phyloP scores from a whole-genome alignment of 768 basidiomycete genomes.

The Psilocybe azurescens region DNA sequence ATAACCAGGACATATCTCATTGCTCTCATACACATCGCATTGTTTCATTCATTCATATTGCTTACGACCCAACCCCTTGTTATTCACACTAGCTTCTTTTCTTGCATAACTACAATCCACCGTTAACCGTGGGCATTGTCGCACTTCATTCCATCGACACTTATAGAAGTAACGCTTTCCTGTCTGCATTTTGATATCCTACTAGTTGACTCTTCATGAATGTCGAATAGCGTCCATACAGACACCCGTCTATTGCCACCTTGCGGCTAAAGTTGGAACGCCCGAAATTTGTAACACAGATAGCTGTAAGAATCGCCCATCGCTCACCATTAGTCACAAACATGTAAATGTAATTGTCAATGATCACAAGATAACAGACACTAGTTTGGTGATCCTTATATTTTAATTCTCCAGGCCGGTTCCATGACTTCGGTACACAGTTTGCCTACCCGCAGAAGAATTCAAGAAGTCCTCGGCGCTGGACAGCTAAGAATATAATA shows the following conservation, averaged over 20 bases:
- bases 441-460: not conserved
- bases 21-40: slow-evolving; percentile 7
- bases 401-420: slow-evolving; percentile 1
- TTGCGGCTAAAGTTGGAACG: slow-evolving; percentile 14
- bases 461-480: slow-evolving; percentile 8
- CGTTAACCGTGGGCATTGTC: slow-evolving; percentile 23
- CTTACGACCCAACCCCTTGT: slow-evolving; percentile 15
- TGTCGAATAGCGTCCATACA: slow-evolving; percentile 1
- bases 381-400: not conserved
- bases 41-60: slow-evolving; percentile 10
- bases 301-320: not conserved
- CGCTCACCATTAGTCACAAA: slow-evolving; percentile 6
- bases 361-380: not conserved
- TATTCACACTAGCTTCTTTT: slow-evolving; percentile 23
- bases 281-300: slow-evolving; percentile 8
- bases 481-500: not conserved
- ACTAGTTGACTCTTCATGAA: not conserved
- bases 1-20: not conserved
- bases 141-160: slow-evolving; percentile 18
- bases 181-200: not conserved
- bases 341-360: slow-evolving; percentile 10
- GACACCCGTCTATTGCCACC: slow-evolving; percentile 1
- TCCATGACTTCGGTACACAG: slow-evolving; percentile 7
- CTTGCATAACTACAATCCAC: slow-evolving; percentile 35
- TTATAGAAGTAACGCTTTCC: slow-evolving; percentile 21